Evolutionary conservation across 2,329 filamentous ascomycete species (phyloP).

Genomic region (Nigrospora oryzae): DNA sequence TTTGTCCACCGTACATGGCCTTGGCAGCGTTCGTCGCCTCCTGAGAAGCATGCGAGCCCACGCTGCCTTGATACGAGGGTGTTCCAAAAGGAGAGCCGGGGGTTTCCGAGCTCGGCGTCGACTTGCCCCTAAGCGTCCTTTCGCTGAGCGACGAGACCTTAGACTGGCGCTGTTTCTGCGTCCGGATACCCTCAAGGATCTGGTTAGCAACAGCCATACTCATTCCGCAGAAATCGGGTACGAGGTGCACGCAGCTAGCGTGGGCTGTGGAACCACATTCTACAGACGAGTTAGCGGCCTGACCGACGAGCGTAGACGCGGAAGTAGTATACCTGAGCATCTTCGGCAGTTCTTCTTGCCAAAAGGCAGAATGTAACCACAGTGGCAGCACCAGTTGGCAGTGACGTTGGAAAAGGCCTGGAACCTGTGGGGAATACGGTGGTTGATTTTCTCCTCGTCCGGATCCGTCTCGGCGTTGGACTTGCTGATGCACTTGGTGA

Average conservation of each 20-base stretch:
- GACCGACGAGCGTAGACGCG: not conserved
- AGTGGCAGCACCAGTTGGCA: conserved; percentile 99
- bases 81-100: conserved; percentile 17
- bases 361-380: conserved; percentile 89
- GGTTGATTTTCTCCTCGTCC: conserved; percentile 99
- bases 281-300: conserved; percentile 25
- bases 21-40: conserved; percentile 59
- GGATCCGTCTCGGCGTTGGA: conserved; percentile 97
- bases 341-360: conserved; percentile 92
- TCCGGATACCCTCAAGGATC: conserved; percentile 79
- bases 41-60: conserved; percentile 34
- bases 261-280: conserved; percentile 93
- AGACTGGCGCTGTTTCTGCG: conserved; percentile 63
- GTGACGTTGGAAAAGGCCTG: conserved; percentile 95
- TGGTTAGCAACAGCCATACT: conserved; percentile 95
- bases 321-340: conserved; percentile 60
- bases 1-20: conserved; percentile 48
- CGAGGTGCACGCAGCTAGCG: conserved; percentile 83
- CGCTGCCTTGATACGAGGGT: conserved; percentile 19
- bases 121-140: conserved; percentile 55
- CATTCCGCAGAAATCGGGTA: conserved; percentile 99
- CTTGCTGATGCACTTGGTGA: conserved; percentile 99
- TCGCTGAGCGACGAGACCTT: conserved; percentile 52
- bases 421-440: conserved; percentile 96
- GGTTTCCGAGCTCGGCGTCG: conserved; percentile 29